These are phyloP conservation scores for Gastrodia elata DNA, from an alignment of 106 monocot species.

Conservation along the genomic window DNA sequence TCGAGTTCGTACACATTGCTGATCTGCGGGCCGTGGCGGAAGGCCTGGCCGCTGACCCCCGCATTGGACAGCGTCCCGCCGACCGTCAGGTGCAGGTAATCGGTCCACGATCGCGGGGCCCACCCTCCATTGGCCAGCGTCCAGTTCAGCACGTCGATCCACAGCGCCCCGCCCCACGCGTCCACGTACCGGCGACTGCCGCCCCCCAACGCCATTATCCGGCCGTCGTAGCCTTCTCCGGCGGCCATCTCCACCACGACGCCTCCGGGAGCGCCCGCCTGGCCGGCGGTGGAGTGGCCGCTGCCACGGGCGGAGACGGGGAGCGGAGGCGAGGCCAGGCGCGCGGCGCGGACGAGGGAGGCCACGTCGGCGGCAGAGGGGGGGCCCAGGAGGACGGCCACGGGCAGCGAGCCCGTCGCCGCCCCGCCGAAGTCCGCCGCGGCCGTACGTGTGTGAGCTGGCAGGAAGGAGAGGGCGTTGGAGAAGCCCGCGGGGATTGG, in stretches of 20 bases:
- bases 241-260: slow-evolving; percentile 71
- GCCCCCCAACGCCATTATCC: slow-evolving; percentile 7
- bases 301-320: slow-evolving; percentile 77
- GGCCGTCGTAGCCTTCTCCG: neutral
- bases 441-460: slow-evolving; percentile 21
- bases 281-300: slow-evolving; percentile 80
- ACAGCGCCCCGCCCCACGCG: slow-evolving; percentile 75
- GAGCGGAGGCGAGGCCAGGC: slow-evolving; percentile 19
- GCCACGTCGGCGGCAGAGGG: slow-evolving; percentile 32
- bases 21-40: slow-evolving; percentile 80
- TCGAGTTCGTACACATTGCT: slow-evolving; percentile 73
- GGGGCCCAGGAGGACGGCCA: slow-evolving; percentile 61
- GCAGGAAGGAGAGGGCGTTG: slow-evolving; percentile 25
- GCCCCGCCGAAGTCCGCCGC: slow-evolving; percentile 57
- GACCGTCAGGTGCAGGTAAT: slow-evolving; percentile 69
- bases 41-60: slow-evolving; percentile 87
- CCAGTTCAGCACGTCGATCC: slow-evolving; percentile 64
- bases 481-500: slow-evolving; percentile 18
- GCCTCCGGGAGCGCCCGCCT: slow-evolving; percentile 50
- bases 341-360: slow-evolving; percentile 27
- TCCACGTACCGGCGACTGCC: slow-evolving; percentile 50
- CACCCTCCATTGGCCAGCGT: slow-evolving; percentile 55
- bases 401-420: slow-evolving; percentile 18
- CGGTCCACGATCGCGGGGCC: slow-evolving; percentile 87
- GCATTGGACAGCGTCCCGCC: slow-evolving; percentile 84